Percentiles rank a stretch among this genome's conserved stretches.
These are phyloP conservation scores for Tulasnella sp. DNA, from an alignment of 768 basidiomycete species.

Conservation along the genomic window DNA sequence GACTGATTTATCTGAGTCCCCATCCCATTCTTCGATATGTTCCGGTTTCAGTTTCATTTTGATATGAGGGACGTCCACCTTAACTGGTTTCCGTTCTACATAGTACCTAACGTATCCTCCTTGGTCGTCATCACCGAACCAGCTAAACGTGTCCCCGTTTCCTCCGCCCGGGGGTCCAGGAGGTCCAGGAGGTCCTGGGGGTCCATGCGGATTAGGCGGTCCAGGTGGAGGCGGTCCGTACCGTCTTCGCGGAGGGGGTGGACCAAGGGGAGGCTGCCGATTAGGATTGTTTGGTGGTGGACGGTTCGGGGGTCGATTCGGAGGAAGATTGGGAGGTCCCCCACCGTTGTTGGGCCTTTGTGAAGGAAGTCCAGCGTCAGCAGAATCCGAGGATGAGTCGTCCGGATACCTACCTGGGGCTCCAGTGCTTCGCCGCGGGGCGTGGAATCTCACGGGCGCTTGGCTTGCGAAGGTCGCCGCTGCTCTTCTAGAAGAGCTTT, in stretches of 20 bases:
- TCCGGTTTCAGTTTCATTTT: constrained; percentile 32
- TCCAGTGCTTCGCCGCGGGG: not conserved
- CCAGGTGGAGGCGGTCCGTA: not conserved
- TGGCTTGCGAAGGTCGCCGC: no score
- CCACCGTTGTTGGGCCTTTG: not conserved
- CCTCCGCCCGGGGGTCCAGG: not conserved
- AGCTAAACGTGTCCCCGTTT: not conserved
- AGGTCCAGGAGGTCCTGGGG: not conserved
- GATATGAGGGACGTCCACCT: constrained; percentile 27
- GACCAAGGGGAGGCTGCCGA: no score
- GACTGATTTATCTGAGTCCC: constrained; percentile 28
- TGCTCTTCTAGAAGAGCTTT: not conserved
- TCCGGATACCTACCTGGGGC: not conserved
- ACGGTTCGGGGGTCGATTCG: not conserved
- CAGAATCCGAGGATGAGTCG: not conserved
- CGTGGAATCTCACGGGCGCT: no score
- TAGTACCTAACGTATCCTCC: not conserved
- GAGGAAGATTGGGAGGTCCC: not conserved
- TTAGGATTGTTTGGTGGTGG: no score
- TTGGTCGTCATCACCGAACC: not conserved
- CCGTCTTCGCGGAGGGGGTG: no score
- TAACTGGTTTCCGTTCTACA: not conserved
- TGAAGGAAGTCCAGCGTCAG: not conserved
- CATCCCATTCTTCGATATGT: constrained; percentile 32
- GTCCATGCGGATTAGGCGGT: not conserved